Percentiles rank a stretch among this genome's conserved stretches.
Conservation (phyloP, 225 moss, liverwort and hornwort genomes). For the Sphagnum tenellum region DNA sequence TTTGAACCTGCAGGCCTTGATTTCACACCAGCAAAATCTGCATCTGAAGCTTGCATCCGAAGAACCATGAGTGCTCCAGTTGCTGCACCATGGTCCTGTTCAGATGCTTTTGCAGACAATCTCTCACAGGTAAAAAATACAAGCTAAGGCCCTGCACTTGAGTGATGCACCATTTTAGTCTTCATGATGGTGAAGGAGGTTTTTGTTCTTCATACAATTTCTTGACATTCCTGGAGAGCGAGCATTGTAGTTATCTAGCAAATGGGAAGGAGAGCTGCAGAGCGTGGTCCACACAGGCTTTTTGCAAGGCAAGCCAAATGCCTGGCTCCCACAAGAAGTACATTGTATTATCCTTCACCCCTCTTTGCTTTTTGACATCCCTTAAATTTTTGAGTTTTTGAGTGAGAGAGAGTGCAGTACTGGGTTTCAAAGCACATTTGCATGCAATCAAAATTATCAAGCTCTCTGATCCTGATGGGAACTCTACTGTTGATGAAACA, state of each 20-base stretch:
- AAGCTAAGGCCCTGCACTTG: too few relatives aligned
- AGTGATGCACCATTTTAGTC: too few relatives aligned
- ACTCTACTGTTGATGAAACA: background rate
- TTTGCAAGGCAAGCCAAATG: conserved; percentile 1
- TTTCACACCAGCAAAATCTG: too few relatives aligned
- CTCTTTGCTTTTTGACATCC: background rate
- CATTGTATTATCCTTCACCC: background rate
- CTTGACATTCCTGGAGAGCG: too few relatives aligned
- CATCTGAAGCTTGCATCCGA: background rate
- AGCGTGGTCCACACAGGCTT: conserved; percentile 14
- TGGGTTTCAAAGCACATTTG: background rate
- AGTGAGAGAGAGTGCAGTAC: background rate
- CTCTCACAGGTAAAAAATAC: background rate
- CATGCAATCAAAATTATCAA: background rate
- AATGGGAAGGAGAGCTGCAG: conserved; percentile 18
- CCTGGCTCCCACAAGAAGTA: conserved; percentile 5
- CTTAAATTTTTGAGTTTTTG: background rate
- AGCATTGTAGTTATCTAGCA: conserved; percentile 2
- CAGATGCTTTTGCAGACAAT: conserved; percentile 3
- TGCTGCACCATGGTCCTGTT: conserved; percentile 2
- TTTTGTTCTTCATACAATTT: too few relatives aligned
- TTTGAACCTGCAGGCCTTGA: too few relatives aligned
- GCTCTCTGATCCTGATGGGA: background rate
- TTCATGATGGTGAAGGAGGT: too few relatives aligned
- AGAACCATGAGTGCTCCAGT: conserved; percentile 9